phyloP scores from a whole-genome alignment of 768 basidiomycete genomes.

The Russula ochroleuca region DNA sequence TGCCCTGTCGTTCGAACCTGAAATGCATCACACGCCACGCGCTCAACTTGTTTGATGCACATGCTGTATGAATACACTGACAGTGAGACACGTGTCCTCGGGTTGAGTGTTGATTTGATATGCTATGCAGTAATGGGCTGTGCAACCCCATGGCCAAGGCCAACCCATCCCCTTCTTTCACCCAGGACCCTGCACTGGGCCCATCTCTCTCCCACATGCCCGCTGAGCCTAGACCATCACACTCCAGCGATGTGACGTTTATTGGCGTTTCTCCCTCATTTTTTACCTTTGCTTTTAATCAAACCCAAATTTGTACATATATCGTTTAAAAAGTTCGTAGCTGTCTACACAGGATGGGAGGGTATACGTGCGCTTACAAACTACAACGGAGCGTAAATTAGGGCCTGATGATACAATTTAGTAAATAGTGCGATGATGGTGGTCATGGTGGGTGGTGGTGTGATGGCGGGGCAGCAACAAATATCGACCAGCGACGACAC shows the following conservation, averaged over 20 bases:
- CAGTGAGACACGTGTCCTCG: too few relatives aligned
- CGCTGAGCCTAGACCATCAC: neutral
- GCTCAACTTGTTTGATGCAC: too few relatives aligned
- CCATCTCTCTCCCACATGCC: too few relatives aligned
- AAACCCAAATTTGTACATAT: constrained; percentile 12
- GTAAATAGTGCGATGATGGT: constrained; percentile 7
- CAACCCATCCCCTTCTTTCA: too few relatives aligned
- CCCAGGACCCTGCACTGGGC: too few relatives aligned
- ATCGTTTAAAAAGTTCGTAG: constrained; percentile 5
- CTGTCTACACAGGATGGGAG: constrained; percentile 10
- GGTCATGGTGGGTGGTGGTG: neutral
- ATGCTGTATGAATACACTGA: too few relatives aligned
- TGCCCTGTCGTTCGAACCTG: too few relatives aligned
- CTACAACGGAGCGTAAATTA: neutral
- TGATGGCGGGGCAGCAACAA: neutral
- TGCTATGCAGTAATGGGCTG: too few relatives aligned
- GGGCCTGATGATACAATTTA: constrained; percentile 1
- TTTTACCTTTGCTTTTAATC: neutral
- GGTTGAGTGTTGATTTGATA: too few relatives aligned
- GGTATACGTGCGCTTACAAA: constrained; percentile 10
- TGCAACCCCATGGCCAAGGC: too few relatives aligned
- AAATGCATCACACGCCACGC: too few relatives aligned
- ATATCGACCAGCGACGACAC: constrained; percentile 23
- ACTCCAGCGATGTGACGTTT: neutral
- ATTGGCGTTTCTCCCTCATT: neutral